Conservation (phyloP, 2,329 filamentous ascomycete species). For the Pseudocercospora pini-densiflorae region DNA sequence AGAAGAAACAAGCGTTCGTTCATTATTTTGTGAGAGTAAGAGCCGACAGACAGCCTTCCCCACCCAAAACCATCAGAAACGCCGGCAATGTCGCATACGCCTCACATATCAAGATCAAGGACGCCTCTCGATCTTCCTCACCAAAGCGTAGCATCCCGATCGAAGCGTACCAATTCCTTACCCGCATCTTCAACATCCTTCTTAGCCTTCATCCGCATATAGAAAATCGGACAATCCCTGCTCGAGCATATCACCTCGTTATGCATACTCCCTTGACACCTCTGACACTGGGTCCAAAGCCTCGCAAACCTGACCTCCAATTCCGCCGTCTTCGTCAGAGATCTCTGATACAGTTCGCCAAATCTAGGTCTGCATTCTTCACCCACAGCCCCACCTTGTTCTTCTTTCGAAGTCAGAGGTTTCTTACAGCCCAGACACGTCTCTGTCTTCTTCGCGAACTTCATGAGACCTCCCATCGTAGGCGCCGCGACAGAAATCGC, state of each 20-base stretch:
- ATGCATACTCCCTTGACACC: slow-evolving; percentile 97
- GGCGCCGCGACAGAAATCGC: slow-evolving; percentile 91
- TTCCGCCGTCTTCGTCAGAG: slow-evolving; percentile 84
- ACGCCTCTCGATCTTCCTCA: slow-evolving; percentile 36
- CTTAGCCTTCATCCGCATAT: slow-evolving; percentile 99
- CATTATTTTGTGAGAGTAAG: background rate
- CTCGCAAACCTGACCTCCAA: slow-evolving; percentile 90
- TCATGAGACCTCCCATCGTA: slow-evolving; percentile 92
- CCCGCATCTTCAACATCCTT: slow-evolving; percentile 97
- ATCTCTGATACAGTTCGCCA: slow-evolving; percentile 92
- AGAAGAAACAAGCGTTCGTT: background rate
- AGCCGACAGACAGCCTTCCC: background rate
- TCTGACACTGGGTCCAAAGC: slow-evolving; percentile 97
- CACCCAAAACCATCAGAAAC: background rate
- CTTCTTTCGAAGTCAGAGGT: slow-evolving; percentile 78
- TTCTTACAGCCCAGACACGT: slow-evolving; percentile 99
- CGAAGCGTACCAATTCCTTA: slow-evolving; percentile 87
- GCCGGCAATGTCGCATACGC: background rate
- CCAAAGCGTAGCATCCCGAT: slow-evolving; percentile 78
- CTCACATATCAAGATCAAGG: background rate
- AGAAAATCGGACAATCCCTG: slow-evolving; percentile 98
- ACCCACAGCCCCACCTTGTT: slow-evolving; percentile 85
- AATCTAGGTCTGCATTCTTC: slow-evolving; percentile 81
- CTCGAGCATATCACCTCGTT: slow-evolving; percentile 97
- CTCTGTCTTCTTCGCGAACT: slow-evolving; percentile 96